phyloP scores from a whole-genome alignment of 1,284 basidiomycete species.

The Moesziomyces sp. region DNA sequence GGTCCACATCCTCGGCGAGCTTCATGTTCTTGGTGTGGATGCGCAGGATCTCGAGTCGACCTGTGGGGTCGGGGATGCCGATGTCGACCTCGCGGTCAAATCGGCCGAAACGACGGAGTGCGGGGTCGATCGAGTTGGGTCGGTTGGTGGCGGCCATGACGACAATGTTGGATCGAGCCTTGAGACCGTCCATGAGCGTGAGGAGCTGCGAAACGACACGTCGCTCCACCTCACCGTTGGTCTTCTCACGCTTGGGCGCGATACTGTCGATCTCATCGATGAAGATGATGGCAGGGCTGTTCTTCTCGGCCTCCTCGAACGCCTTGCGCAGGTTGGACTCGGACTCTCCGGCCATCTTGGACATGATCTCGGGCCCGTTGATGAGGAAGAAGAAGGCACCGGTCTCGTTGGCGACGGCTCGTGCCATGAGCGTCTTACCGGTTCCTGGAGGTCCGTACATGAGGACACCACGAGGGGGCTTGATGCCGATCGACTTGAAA shows the following conservation, averaged over 20 bases:
- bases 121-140: constrained; percentile 98
- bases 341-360: constrained; percentile 98
- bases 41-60: constrained; percentile 95
- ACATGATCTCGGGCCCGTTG: constrained; percentile 99
- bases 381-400: constrained; percentile 99
- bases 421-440: constrained; percentile 79
- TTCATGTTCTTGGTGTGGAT: constrained; percentile 99
- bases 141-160: constrained; percentile 99
- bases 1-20: constrained; percentile 94
- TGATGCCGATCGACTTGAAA: constrained; percentile 99
- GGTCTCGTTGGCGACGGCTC: constrained; percentile 98
- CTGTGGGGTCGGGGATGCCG: constrained; percentile 97
- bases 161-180: constrained; percentile 97
- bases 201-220: constrained; percentile 97
- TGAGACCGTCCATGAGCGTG: constrained; percentile 98
- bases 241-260: constrained; percentile 99
- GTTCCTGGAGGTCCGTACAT: constrained; percentile 68
- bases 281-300: constrained; percentile 99
- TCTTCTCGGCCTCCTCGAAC: constrained; percentile 99
- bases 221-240: constrained; percentile 98
- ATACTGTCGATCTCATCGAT: constrained; percentile 99
- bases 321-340: constrained; percentile 97
- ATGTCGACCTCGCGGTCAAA: constrained; percentile 99
- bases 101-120: constrained; percentile 95
- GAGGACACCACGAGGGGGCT: constrained; percentile 81